These are phyloP conservation scores for Cercospora beticola DNA, from an alignment of 2,329 filamentous ascomycete species.

Conservation along the genomic window DNA sequence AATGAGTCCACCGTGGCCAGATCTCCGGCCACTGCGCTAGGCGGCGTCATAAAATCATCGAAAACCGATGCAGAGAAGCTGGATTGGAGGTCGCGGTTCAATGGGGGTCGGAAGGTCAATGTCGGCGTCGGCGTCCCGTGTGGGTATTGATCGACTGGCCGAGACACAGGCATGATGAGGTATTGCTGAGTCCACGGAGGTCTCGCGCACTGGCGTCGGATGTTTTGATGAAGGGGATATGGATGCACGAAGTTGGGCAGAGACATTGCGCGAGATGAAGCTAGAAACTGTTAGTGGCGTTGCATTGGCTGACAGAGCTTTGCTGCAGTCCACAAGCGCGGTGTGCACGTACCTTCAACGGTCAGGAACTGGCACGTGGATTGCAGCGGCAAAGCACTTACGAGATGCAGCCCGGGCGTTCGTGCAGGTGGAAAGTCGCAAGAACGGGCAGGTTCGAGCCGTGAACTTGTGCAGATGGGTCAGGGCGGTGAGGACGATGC, in stretches of 20 bases:
- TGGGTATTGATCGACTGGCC: neutral
- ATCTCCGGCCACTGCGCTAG: neutral
- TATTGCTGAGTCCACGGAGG: neutral
- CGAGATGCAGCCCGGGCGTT: conserved; percentile 6
- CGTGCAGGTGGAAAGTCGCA: conserved; percentile 11
- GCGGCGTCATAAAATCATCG: neutral
- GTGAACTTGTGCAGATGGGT: neutral
- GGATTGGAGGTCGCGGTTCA: neutral
- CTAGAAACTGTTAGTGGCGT: conserved; percentile 3
- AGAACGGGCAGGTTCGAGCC: conserved; percentile 6
- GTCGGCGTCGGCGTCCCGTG: neutral
- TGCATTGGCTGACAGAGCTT: neutral
- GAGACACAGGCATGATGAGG: neutral
- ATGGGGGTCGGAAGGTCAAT: neutral
- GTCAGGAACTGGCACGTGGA: conserved; percentile 6
- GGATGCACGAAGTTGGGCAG: neutral
- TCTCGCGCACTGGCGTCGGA: neutral
- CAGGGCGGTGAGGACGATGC: neutral
- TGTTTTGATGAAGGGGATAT: neutral
- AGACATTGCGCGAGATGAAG: neutral
- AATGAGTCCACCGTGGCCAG: neutral
- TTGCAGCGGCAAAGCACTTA: neutral
- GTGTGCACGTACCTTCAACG: conserved; percentile 26
- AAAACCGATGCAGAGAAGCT: neutral
- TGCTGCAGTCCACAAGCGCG: conserved; percentile 18